Base-by-base conservation (phyloP, 1,284 basidiomycete genomes). In the Apiotrichum domesticum region DNA sequence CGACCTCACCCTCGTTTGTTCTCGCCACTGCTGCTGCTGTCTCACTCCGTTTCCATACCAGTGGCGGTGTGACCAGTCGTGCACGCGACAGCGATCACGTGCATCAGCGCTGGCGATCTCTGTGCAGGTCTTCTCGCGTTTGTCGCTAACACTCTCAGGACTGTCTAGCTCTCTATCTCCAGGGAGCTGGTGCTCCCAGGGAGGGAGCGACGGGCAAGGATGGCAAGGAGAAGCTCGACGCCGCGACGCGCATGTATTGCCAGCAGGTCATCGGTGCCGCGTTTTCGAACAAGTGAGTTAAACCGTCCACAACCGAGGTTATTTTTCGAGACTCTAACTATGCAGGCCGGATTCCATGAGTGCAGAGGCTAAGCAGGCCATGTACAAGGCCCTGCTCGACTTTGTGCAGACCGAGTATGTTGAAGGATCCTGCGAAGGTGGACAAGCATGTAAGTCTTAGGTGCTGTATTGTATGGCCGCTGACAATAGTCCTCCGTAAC, bases 401-500 rank as follows among this genome's bases (percentile, higher is more conserved):
- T 77, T 75, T 56, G 65, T 77, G 41, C 62, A 70, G 48, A 67
- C 67, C 13, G 77, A 78, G 61, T 78, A 70, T 56, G 72, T 78
- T n/a, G 65, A 72, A 40, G 77, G 77, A 1, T 61, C 68, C 6
- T 69, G 69, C n/a, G 77, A 78, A 55, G 66, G 65, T 3, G 71
- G 72, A 42, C 68, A 74, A 51, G 55, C 69, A 40, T 77, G 76
- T 75, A 51, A 70, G 73, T 67, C 21, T 15, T 11, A 29, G 61
- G 45, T 33, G 45, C 5, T 40, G 40, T 46, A 32, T 13, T 40
- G 40, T 46, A 32, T 13, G 6, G 9, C 53, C 49, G 39, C 54
- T 51, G n/a, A 49, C 21, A 39, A 9, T 60, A 77, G 71, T 73
- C 67, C 58, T 76, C 14, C 72, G 93, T 71, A 99, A 99, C 82